These are phyloP conservation scores for Tylopilus sp. DNA, from an alignment of 768 basidiomycete species.

Conservation along the genomic window DNA sequence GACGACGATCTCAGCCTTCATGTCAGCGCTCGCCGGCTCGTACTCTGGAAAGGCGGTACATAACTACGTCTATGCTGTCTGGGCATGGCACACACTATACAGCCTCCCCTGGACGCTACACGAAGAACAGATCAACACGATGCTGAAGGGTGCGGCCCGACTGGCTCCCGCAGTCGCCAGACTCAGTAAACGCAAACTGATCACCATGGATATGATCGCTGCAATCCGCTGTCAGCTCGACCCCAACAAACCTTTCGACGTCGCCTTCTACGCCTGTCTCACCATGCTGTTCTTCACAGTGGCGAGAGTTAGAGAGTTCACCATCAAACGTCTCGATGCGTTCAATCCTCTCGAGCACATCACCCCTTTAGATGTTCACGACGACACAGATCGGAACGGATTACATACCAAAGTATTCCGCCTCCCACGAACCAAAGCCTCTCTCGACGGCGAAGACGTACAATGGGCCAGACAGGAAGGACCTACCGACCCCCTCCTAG, in stretches of 20 bases:
- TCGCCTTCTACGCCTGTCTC: background rate
- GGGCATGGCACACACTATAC: background rate
- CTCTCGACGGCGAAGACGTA: background rate
- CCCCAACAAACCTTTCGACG: background rate
- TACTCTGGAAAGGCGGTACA: background rate
- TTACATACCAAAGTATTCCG: background rate
- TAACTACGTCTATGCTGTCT: background rate
- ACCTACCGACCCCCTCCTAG: background rate
- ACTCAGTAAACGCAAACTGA: background rate
- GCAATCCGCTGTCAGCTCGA: background rate
- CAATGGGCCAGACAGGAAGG: background rate
- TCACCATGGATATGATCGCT: background rate
- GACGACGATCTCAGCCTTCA: background rate
- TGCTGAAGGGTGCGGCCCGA: background rate
- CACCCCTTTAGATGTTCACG: rapidly evolving
- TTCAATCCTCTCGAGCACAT: background rate
- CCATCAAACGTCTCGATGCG: background rate
- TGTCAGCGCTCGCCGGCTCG: background rate
- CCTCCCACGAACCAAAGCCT: background rate
- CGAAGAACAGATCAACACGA: background rate
- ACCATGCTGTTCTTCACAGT: background rate
- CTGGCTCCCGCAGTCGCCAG: background rate
- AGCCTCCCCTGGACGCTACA: background rate
- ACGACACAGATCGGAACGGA: background rate
- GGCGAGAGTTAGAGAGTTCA: background rate